phyloP scores from a whole-genome alignment of 345 rosid genomes.

The Eucalyptus dawsonii region DNA sequence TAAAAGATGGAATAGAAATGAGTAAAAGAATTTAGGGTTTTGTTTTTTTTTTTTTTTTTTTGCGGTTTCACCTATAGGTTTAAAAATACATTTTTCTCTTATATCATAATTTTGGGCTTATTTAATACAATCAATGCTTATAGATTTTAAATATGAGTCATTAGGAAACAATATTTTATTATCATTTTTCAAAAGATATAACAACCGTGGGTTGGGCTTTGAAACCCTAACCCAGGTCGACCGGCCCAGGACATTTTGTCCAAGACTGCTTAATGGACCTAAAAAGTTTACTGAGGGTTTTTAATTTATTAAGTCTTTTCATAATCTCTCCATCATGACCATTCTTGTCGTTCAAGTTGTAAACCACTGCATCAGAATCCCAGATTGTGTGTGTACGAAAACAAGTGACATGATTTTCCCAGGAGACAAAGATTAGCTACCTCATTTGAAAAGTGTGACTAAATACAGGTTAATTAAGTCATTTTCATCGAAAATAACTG shows the following conservation, averaged over 20 bases:
- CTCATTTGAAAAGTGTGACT: not conserved
- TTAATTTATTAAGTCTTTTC: not conserved
- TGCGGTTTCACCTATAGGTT: not conserved
- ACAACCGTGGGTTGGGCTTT: not conserved
- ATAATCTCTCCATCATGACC: not conserved
- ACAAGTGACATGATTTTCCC: not conserved
- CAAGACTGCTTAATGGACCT: not conserved
- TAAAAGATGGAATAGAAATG: not conserved
- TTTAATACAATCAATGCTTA: not conserved
- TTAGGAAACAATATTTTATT: too few species aligned
- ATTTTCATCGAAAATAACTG: not conserved
- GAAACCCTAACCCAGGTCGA: not conserved
- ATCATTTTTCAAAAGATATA: not conserved
- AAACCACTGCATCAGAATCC: fast-evolving
- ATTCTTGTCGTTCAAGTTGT: not conserved
- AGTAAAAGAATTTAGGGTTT: not conserved
- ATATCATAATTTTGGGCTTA: not conserved
- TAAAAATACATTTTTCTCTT: not conserved
- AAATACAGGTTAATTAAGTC: not conserved
- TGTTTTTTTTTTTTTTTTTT: not conserved
- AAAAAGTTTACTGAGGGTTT: fast-evolving
- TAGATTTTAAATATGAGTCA: not conserved
- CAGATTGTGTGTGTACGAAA: fast-evolving
- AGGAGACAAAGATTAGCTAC: not conserved
- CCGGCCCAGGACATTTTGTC: not conserved